These are phyloP conservation scores for Lentinula edodes DNA, from an alignment of 768 basidiomycete species.

Conservation along the genomic window DNA sequence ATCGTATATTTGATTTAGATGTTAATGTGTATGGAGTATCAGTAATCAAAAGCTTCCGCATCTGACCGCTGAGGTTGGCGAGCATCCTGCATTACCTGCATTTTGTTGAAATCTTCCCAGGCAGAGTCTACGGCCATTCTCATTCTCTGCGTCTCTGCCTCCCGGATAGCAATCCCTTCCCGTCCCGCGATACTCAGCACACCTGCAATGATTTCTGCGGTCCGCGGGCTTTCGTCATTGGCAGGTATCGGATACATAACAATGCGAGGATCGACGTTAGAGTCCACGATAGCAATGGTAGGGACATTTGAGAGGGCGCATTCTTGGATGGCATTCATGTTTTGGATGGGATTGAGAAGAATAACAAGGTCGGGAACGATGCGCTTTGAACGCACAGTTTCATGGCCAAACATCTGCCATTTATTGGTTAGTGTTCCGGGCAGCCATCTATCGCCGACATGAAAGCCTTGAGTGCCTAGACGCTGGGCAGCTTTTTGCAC, in stretches of 20 bases:
- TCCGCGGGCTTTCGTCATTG: slow-evolving; percentile 92
- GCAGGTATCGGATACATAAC: slow-evolving; percentile 98
- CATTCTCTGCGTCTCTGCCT: slow-evolving; percentile 23
- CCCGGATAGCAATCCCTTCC: slow-evolving; percentile 58
- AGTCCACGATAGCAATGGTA: slow-evolving; percentile 91
- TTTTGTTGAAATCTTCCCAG: slow-evolving; percentile 2
- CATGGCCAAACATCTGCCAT: slow-evolving; percentile 62
- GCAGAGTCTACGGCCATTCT: slow-evolving; percentile 15
- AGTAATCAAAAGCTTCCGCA: neutral
- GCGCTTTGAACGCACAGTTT: slow-evolving; percentile 44
- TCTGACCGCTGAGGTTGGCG: slow-evolving; percentile 2
- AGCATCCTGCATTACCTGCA: slow-evolving; percentile 8
- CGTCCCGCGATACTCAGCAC: slow-evolving; percentile 83
- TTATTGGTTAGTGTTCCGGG: slow-evolving; percentile 95
- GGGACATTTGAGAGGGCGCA: slow-evolving; percentile 87
- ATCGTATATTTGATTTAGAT: neutral
- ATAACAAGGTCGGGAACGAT: slow-evolving; percentile 84
- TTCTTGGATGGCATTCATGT: slow-evolving; percentile 85
- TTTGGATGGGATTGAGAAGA: slow-evolving; percentile 84
- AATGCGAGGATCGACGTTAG: slow-evolving; percentile 90
- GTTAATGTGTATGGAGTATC: neutral
- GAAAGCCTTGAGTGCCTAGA: slow-evolving; percentile 75
- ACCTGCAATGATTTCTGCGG: slow-evolving; percentile 87
- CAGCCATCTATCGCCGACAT: slow-evolving; percentile 86
- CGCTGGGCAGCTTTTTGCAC: slow-evolving; percentile 78